Percentiles rank a stretch among this genome's conserved stretches.
phyloP scores from a whole-genome alignment of 1,139 yeast species.

The Diutina mesorugosa region DNA sequence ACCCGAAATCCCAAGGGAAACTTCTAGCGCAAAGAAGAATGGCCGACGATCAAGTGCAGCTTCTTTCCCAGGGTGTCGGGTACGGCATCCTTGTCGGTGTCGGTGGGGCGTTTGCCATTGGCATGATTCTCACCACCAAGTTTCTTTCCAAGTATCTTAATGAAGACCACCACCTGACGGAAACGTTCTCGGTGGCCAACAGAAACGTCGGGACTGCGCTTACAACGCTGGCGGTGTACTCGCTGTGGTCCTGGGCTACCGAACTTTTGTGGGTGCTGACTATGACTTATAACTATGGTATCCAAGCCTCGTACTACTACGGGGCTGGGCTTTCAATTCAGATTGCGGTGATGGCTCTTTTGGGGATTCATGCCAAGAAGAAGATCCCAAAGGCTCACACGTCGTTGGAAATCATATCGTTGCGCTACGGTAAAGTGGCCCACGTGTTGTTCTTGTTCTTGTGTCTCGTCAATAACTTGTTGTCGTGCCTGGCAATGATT shows the following conservation, averaged over 20 bases:
- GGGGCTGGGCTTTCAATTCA: constrained; percentile 19
- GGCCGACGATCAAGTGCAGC: neutral
- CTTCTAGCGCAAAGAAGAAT: neutral
- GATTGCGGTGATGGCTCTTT: constrained; percentile 15
- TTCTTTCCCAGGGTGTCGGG: constrained; percentile 14
- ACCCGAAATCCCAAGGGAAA: neutral
- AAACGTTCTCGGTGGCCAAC: constrained; percentile 18
- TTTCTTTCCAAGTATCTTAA: constrained; percentile 13
- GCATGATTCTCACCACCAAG: constrained; percentile 16
- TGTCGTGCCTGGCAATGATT: constrained; percentile 22
- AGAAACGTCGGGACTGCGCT: constrained; percentile 15
- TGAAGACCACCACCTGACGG: constrained; percentile 17
- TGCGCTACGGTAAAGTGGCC: constrained; percentile 17
- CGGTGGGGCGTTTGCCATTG: constrained; percentile 18
- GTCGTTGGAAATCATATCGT: constrained; percentile 16
- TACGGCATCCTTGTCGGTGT: constrained; percentile 19
- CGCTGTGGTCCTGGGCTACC: constrained; percentile 5
- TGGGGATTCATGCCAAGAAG: constrained; percentile 19
- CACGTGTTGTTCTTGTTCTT: constrained; percentile 20
- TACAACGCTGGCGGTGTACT: constrained; percentile 16
- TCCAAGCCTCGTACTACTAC: constrained; percentile 15
- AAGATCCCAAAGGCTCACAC: constrained; percentile 19
- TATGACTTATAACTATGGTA: constrained; percentile 11
- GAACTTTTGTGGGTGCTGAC: constrained; percentile 2
- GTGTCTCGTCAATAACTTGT: constrained; percentile 18